These are phyloP conservation scores for Heritiera littoralis DNA, from an alignment of 345 rosid genomes.

Conservation along the genomic window DNA sequence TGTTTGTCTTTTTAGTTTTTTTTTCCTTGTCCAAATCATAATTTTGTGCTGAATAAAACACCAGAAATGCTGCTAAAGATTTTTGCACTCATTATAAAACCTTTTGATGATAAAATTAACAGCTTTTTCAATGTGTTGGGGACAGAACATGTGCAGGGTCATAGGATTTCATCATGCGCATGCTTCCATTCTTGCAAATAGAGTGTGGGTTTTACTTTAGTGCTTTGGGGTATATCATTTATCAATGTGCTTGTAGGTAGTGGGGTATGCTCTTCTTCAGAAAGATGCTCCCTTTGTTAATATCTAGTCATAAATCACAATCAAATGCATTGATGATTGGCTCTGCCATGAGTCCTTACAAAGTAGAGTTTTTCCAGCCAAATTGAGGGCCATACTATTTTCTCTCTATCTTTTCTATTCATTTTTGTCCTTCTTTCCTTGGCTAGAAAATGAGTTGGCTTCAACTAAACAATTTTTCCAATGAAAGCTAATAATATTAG, in stretches of 20 bases:
- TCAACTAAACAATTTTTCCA: neutral
- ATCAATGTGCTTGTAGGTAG: neutral
- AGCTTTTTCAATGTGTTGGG: constrained; percentile 18
- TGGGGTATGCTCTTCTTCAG: neutral
- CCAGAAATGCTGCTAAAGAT: neutral
- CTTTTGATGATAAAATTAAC: neutral
- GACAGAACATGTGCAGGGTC: constrained; percentile 42
- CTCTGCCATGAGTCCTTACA: neutral
- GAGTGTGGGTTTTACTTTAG: constrained; percentile 8
- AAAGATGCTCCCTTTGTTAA: too few species aligned
- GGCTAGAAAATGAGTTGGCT: constrained; percentile 7
- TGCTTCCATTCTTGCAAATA: constrained; percentile 14
- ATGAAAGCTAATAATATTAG: too few species aligned
- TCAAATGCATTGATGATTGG: constrained; percentile 17
- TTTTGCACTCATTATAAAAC: neutral
- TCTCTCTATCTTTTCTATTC: neutral
- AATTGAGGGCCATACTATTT: constrained; percentile 1
- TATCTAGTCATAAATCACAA: constrained; percentile 11
- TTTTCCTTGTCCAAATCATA: constrained; percentile 22
- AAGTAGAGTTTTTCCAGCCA: constrained; percentile 17
- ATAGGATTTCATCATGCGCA: constrained; percentile 33
- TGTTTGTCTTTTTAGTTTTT: neutral
- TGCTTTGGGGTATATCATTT: neutral
- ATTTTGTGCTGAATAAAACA: constrained; percentile 23
- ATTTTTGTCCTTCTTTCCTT: neutral